A percentile compares a stretch with the other conserved stretches of the same genome.
Conservation (phyloP, 441 rosid genomes). For the Viola pubescens region DNA sequence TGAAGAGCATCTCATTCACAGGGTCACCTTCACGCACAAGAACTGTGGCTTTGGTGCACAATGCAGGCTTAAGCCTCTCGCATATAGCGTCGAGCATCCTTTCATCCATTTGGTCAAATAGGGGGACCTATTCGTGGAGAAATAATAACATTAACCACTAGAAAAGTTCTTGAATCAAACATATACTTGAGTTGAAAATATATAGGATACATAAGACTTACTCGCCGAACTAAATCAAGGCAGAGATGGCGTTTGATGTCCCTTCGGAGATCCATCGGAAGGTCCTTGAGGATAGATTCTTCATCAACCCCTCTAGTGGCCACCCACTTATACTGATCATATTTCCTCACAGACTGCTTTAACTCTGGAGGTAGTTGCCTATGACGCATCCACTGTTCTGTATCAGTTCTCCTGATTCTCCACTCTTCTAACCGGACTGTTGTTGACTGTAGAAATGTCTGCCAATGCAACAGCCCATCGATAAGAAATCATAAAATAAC, state of each 20-base stretch:
- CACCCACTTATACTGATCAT: conserved; percentile 76
- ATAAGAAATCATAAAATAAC: not conserved
- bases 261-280: conserved; percentile 72
- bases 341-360: conserved; percentile 56
- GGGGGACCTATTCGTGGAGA: conserved; percentile 22
- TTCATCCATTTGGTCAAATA: conserved; percentile 86
- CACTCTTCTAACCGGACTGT: conserved; percentile 82
- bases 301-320: conserved; percentile 93
- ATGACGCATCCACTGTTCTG: conserved; percentile 91
- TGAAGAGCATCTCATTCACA: conserved; percentile 75
- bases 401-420: conserved; percentile 78
- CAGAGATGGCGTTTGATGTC: conserved; percentile 89
- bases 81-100: conserved; percentile 87
- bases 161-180: not conserved
- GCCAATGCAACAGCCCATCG: conserved; percentile 18
- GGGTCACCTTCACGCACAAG: conserved; percentile 82
- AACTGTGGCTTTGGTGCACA: conserved; percentile 53
- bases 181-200: not conserved
- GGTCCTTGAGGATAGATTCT: conserved; percentile 61
- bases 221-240: conserved; percentile 75
- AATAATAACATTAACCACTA: not conserved
- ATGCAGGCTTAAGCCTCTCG: conserved; percentile 58
- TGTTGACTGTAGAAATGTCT: conserved; percentile 77
- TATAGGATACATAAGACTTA: conserved; percentile 24
- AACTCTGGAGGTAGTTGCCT: conserved; percentile 71